Evolutionary conservation across 768 basidiomycete genomes (phyloP).

Genomic region (Mycena alexandri): DNA sequence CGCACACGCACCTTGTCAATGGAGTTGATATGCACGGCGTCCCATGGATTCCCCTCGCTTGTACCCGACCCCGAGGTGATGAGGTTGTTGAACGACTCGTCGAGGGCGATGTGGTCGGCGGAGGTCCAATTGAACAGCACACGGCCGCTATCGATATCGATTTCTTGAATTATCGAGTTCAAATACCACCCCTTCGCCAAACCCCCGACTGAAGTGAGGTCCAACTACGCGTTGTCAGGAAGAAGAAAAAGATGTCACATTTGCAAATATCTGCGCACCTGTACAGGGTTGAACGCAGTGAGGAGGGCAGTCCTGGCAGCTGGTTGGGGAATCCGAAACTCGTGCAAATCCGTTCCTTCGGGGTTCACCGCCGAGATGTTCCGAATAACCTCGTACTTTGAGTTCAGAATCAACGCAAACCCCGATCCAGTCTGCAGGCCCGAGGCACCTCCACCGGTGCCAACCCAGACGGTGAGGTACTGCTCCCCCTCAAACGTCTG

Average conservation of each 20-base stretch:
- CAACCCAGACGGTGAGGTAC: slow-evolving; percentile 26
- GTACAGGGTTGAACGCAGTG: slow-evolving; percentile 18
- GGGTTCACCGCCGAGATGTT: slow-evolving; percentile 21
- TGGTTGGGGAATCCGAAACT: slow-evolving; percentile 17
- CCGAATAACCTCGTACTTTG: slow-evolving; percentile 5
- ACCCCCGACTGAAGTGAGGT: slow-evolving; percentile 24
- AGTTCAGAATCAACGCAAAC: slow-evolving; percentile 7
- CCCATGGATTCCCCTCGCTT: not conserved
- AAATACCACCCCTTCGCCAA: slow-evolving; percentile 8
- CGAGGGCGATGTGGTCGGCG: slow-evolving; percentile 22
- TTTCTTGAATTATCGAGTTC: slow-evolving; percentile 13
- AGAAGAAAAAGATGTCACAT: not conserved
- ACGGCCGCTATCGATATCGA: slow-evolving; percentile 19
- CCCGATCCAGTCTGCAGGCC: slow-evolving; percentile 16
- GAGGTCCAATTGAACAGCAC: slow-evolving; percentile 32
- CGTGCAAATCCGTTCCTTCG: slow-evolving; percentile 16
- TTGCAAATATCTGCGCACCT: not conserved
- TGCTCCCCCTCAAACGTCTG: slow-evolving; percentile 18
- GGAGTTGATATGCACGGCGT: slow-evolving; percentile 32
- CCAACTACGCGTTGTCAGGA: not conserved
- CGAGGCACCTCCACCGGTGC: not conserved
- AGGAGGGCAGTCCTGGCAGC: slow-evolving; percentile 12
- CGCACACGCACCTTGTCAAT: slow-evolving; percentile 25
- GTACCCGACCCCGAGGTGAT: not conserved
- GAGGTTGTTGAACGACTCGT: slow-evolving; percentile 29